These are phyloP conservation scores for Mycoemilia scoparia DNA, from an alignment of 192 early-diverging fungal species.

Conservation along the genomic window DNA sequence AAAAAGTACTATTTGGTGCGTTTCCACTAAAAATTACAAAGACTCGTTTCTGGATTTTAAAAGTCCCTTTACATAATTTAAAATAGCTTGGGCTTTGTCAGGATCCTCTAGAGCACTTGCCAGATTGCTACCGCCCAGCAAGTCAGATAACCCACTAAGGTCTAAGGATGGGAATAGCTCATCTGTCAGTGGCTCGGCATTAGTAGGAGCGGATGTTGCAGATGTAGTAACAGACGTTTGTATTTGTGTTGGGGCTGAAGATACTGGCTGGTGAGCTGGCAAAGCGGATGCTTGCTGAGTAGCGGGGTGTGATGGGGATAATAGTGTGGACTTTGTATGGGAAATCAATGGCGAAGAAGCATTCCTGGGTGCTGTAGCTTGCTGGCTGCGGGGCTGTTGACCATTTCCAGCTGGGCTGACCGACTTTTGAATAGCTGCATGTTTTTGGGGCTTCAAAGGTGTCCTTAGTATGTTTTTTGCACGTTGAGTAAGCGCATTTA, in stretches of 20 bases:
- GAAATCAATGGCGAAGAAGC: not conserved
- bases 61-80: constrained; percentile 27
- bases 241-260: not conserved
- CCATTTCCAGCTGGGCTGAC: too few species aligned
- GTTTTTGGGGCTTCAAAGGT: too few species aligned
- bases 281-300: constrained; percentile 4
- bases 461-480: too few species aligned
- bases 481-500: too few species aligned
- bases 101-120: constrained; percentile 29
- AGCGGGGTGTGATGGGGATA: not conserved
- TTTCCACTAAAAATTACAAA: too few species aligned
- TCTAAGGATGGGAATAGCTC: constrained; percentile 23
- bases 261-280: not conserved
- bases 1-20: too few species aligned
- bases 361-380: too few species aligned
- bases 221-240: constrained; percentile 5
- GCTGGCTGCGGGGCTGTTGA: too few species aligned
- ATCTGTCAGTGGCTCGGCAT: not conserved
- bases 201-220: not conserved
- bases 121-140: constrained; percentile 21
- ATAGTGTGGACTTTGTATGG: not conserved
- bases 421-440: too few species aligned
- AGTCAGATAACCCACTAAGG: constrained; percentile 19
- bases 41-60: constrained; percentile 16
- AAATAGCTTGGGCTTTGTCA: constrained; percentile 16